Evolutionary conservation across 108 stramenopile genomes (phyloP).

Genomic region (Nannochloropsis salina): DNA sequence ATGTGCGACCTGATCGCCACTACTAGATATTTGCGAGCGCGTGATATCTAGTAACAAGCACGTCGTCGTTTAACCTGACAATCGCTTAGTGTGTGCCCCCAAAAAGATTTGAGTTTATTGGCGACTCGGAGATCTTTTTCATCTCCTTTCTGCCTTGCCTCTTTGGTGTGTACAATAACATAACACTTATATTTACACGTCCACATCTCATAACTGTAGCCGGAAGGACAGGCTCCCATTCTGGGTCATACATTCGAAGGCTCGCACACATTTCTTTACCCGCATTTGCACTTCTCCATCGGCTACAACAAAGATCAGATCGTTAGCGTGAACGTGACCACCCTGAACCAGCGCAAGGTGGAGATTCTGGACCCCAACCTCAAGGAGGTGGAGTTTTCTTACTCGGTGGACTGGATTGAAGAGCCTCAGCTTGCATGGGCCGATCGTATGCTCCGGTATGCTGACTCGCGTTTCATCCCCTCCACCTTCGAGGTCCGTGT

Average conservation of each 20-base stretch:
- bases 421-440: conserved; percentile 69
- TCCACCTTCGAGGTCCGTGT: conserved; percentile 72
- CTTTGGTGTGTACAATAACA: not conserved
- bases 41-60: not conserved
- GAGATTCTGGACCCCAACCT: conserved; percentile 76
- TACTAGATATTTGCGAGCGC: not conserved
- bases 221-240: not conserved
- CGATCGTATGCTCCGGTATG: conserved; percentile 76
- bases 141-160: not conserved
- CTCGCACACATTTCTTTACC: conserved; percentile 58
- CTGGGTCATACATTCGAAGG: not conserved
- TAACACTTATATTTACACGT: not conserved
- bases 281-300: conserved; percentile 80
- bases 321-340: conserved; percentile 75
- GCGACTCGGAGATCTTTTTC: not conserved
- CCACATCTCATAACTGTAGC: not conserved
- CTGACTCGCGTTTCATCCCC: conserved; percentile 74
- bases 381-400: conserved; percentile 76
- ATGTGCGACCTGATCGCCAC: not conserved
- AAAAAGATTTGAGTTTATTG: not conserved
- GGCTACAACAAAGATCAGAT: conserved; percentile 83
- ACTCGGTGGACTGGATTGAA: conserved; percentile 79
- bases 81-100: not conserved
- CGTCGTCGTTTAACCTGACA: not conserved
- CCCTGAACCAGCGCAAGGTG: conserved; percentile 70